Evolutionary conservation across 306 rosid species (phyloP), one percentile per base, ranked within the genome.

Genomic region (Castanopsis chinensis): DNA sequence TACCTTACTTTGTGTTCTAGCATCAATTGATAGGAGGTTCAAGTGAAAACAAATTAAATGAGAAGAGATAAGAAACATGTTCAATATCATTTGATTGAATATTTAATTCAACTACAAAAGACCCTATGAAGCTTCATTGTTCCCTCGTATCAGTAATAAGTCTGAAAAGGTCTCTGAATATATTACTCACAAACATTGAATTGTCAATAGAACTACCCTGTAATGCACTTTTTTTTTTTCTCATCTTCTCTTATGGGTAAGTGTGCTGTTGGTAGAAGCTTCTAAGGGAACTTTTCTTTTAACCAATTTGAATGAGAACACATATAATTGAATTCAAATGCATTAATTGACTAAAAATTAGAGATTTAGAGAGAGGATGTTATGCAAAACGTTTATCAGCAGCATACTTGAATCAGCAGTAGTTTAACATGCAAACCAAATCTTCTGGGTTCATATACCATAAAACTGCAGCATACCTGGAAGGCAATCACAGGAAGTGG

Each of bases 401-500:
- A 81, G n/a, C 32, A 73, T 37, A 52, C 18, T 21, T 59, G 1
- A 23, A 58, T 63, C 60, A 75, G 51, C 32, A 60, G n/a, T 21
- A 83, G 68, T 33, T 60, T 32, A 35, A 19, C 18, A 19, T n/a
- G 27, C 27, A 23, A 67, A 67, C 20, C n/a, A 63, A 81, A 64
- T 72, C 63, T 78, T 72, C 80, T 20, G 58, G 18, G 77, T 82
- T 35, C 78, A 68, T 69, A 30, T 60, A 69, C 83, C 82, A 83
- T 75, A 73, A 76, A 74, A 81, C 25, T 67, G 79, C 59, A 74
- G 76, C 84, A 78, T 88, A 95, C 98, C 99, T 86, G 81, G 87
- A 76, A 73, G 90, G 80, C 99, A 95, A 71, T 86, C 88, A 83
- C 99, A 95, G 81, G 96, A 93, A 17, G 90, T 72, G 51, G 99